Base-by-base conservation (phyloP, 2,329 filamentous ascomycete genomes). In the Venturia asperata region DNA sequence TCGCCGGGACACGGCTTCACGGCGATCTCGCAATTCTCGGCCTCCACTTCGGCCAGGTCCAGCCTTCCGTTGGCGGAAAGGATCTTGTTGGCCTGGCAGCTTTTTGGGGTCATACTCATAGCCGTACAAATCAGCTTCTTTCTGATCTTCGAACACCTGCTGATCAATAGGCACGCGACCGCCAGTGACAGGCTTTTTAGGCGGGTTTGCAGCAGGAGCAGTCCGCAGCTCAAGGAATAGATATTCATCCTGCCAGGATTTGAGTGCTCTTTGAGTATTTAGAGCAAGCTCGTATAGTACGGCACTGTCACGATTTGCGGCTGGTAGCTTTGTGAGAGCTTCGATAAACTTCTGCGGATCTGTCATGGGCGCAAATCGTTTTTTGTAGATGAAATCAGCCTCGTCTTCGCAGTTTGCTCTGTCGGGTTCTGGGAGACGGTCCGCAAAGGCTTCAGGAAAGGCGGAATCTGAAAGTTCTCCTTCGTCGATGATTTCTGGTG, bases 81-180 rank as follows among this genome's bases (percentile, higher is more conserved):
- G 82, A 69, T 86, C 81, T 68, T 86, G 84, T 64, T 74, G 76
- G n/a, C 80, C 80, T 15, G 74, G 74, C 56, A 76, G 69, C 66
- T 79, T 80, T 69, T 82, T 82, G 0, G 81, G 73, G 67, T 84
- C 82, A 70, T 83, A 83, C 42, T 77, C 79, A 71, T 86, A 87
- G 65, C 83, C 82, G 70, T 87, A 87, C 0, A 87, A 74, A 66
- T 81, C 80, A 0, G 84, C 80, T 74, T 87, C 84, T 68, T 85
- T 85, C 72, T 81, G 81, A 68, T 85, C 84, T 70, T 85, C 83
- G 67, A 79, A 85, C 2, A 83, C 71, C n/a, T 76, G 73, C 5
- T 75, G 74, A 15, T 78, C 74, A 34, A 80, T 70, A 13, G 82
- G 80, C 24, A 76, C 72, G 24, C 79, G 76, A 15, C 78, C 79